Percentiles rank a stretch among this genome's conserved stretches.
Conservation (phyloP, 2,329 filamentous ascomycete genomes). For the Calonectria hongkongensis region DNA sequence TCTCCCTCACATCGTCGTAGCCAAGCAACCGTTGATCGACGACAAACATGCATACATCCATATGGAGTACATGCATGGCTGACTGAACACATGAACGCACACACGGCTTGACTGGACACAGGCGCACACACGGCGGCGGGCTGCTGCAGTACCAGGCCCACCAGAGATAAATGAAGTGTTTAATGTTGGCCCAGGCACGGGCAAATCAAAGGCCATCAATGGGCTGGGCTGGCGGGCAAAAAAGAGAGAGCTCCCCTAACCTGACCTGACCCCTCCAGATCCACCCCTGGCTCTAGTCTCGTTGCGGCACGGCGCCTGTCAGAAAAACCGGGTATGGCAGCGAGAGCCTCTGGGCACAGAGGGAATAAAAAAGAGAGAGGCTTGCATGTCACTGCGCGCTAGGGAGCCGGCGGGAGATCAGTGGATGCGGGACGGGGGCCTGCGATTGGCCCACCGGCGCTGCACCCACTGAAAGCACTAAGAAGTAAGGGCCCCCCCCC, state of each 20-base stretch:
- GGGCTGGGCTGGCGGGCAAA: not conserved
- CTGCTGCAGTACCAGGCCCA: not conserved
- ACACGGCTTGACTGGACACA: not conserved
- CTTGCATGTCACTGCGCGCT: constrained; percentile 20
- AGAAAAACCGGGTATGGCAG: not conserved
- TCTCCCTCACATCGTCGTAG: no score
- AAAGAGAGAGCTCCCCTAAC: not conserved
- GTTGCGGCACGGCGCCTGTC: constrained; percentile 15
- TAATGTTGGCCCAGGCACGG: constrained; percentile 24
- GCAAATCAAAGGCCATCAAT: constrained; percentile 27
- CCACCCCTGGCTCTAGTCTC: constrained; percentile 20
- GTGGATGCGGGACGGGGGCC: constrained; percentile 21
- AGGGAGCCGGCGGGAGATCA: constrained; percentile 36
- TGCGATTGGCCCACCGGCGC: constrained; percentile 14
- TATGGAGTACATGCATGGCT: no score
- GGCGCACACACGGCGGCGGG: no score
- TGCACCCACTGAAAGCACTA: constrained; percentile 5
- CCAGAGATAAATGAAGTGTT: constrained; percentile 32
- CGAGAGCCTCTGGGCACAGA: not conserved
- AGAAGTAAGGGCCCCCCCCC: not conserved
- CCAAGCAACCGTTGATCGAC: no score
- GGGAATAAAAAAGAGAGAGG: not conserved
- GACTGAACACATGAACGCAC: not conserved
- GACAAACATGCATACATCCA: no score
- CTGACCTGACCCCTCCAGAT: not conserved